Evolutionary conservation across 805 yeast genomes (phyloP), one percentile per base, ranked within the genome.

Genomic region (Priceomyces haplophilus): DNA sequence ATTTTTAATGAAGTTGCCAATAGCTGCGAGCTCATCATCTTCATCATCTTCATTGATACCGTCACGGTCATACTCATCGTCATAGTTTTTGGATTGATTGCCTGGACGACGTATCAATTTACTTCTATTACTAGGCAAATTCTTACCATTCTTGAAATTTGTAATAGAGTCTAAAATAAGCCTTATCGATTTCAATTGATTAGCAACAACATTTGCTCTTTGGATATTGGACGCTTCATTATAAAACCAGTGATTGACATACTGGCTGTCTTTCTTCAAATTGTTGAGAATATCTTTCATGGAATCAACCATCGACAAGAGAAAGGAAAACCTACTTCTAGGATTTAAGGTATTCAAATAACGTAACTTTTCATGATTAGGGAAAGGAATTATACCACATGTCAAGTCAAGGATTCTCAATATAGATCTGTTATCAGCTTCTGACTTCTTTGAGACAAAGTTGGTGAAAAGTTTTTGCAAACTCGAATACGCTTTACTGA

Each of bases 201-300:
- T 75, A 7, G 82, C 78, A 31, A 79, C 78, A 21, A 79, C 69
- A 45, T 62, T 73, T 2, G 82, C 78, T 47, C 73, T 78, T 50
- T 79, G 82, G 21, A 67, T 52, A 42, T 73, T 72, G 1, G 79
- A 58, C 2, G 82, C 78, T 38, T 72, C 73, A n/a, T 67, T 61
- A 49, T 70, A 66, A 48, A 74, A 77, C 67, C 75, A 68, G 45
- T 73, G 74, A 40, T 67, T 69, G 11, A 64, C 64, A 52, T 65
- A 61, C 6, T 52, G 43, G 40, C 53, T 67, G 47, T 67, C 67
- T 11, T 55, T 52, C 41, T 51, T 56, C 41, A 70, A 55, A 27
- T 59, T 53, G 3, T 50, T 50, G 43, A 80, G 75, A 1, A 78
- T 56, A 6, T 57, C 54, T 13, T 56, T 55, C 52, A 79, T 63